phyloP scores from a whole-genome alignment of 148 eudicot species.

The Fagopyrum tataricum region DNA sequence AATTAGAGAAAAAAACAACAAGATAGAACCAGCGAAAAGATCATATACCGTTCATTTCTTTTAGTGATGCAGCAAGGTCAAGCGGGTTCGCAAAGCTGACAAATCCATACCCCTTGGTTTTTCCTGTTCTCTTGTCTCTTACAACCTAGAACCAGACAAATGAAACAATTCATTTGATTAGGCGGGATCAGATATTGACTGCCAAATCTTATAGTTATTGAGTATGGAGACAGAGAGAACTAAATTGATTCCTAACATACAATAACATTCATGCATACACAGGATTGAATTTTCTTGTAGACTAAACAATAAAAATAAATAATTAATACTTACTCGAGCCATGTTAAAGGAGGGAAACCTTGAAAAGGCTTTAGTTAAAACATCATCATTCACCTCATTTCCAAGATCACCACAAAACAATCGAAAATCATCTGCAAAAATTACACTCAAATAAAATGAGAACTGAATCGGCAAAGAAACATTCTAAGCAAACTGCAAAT shows the following conservation, averaged over 20 bases:
- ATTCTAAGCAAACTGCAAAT: neutral
- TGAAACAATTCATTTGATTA: neutral
- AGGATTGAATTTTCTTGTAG: neutral
- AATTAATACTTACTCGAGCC: constrained; percentile 60
- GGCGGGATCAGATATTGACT: no score
- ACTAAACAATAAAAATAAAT: neutral
- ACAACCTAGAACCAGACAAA: constrained; percentile 43
- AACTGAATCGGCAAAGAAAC: neutral
- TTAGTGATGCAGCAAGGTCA: constrained; percentile 71
- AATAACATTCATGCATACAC: neutral
- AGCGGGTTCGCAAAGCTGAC: constrained; percentile 77
- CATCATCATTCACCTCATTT: constrained; percentile 96
- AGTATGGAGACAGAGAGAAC: no score
- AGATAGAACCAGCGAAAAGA: neutral
- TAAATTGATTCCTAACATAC: no score
- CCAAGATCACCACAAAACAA: constrained; percentile 94
- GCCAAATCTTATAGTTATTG: no score
- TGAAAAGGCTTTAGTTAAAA: constrained; percentile 77
- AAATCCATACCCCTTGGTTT: constrained; percentile 89
- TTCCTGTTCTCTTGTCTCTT: constrained; percentile 90
- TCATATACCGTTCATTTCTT: constrained; percentile 83
- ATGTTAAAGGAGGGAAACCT: constrained; percentile 83
- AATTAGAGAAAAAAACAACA: neutral
- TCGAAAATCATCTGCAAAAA: constrained; percentile 75
- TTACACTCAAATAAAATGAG: neutral